phyloP scores from a whole-genome alignment of 148 eudicot species.

The Beta vulgaris region DNA sequence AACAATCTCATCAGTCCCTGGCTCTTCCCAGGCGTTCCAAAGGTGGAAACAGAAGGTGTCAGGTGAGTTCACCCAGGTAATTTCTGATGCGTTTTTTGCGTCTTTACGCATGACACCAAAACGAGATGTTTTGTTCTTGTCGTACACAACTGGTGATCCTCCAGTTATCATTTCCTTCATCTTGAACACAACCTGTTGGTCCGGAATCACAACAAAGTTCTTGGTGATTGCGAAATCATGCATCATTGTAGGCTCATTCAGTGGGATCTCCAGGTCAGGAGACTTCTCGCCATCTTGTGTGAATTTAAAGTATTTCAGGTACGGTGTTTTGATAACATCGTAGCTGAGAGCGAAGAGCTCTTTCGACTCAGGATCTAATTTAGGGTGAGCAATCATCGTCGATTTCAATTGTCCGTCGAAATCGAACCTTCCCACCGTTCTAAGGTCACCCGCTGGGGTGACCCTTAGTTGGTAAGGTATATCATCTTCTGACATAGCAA shows the following conservation, averaged over 20 bases:
- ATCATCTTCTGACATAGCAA: slow-evolving; percentile 89
- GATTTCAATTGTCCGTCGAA: slow-evolving; percentile 45
- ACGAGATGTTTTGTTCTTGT: slow-evolving; percentile 50
- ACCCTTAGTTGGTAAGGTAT: slow-evolving; percentile 58
- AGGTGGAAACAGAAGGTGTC: slow-evolving; percentile 68
- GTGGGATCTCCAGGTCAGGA: slow-evolving; percentile 50
- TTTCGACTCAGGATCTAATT: slow-evolving; percentile 49
- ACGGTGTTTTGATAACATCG: slow-evolving; percentile 58
- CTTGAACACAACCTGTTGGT: slow-evolving; percentile 69
- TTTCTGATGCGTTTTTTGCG: slow-evolving; percentile 29
- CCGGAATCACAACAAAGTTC: slow-evolving; percentile 60
- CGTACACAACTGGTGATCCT: slow-evolving; percentile 62
- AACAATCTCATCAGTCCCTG: slow-evolving; percentile 44
- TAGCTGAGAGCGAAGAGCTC: slow-evolving; percentile 65
- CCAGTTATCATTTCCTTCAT: slow-evolving; percentile 52
- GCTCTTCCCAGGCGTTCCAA: slow-evolving; percentile 84
- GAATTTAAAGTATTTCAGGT: slow-evolving; percentile 54
- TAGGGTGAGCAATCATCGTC: slow-evolving; percentile 84
- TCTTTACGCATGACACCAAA: slow-evolving; percentile 47
- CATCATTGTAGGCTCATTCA: slow-evolving; percentile 61
- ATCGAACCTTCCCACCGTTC: slow-evolving; percentile 53
- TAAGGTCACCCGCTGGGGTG: slow-evolving; percentile 51
- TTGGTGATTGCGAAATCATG: slow-evolving; percentile 79
- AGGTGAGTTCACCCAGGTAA: slow-evolving; percentile 50
- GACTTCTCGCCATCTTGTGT: slow-evolving; percentile 45